Evolutionary conservation across 2,329 filamentous ascomycete genomes (phyloP), one percentile per base, ranked within the genome.

Genomic region (Cryphonectria radicalis): DNA sequence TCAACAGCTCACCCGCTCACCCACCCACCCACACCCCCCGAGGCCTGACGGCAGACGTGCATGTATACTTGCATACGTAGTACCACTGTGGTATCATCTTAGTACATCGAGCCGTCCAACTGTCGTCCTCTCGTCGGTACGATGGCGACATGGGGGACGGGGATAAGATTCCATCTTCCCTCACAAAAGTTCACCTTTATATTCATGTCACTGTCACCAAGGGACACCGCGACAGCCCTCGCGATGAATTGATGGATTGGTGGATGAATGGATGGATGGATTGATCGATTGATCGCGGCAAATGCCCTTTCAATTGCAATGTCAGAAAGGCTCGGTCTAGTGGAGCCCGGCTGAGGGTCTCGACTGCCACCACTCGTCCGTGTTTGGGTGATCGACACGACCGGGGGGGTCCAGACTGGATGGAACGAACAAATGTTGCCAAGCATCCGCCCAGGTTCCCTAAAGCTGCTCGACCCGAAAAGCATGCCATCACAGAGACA

Each of bases 261-360:
- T 32, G 32, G 32, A 32, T 32, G 28, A 14, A 46, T 46, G 17
- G 42, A 43, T 10, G 14, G 46, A 50, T 50, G 8, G 19, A 22
- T 5, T 50, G 46, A 50, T 37, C 3, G 10, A 40, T 40, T 40
- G 37, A 13, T 37, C 35, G 8, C 32, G 25, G 25, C 43, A 35
- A 35, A 50, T n/a, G 42, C 53, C 63, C 42, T 35, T 65, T 35
- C 63, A 53, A 65, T 65, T 32, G 28, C 43, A 65, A 65, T 65
- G 43, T 53, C 43, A 46, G 43, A 53, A 65, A 28, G 37, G 62
- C 40, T 65, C 19, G 13, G 11, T 53, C 43, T 28, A 53, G 63
- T 65, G 63, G 63, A 53, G 43, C 63, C 42, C 8, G 28, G 42
- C 63, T 50, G 63, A 50, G 62, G 43, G 43, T 19, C 42, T 35